A percentile compares a stretch with the other conserved stretches of the same genome.
Conservation (phyloP, 2,329 filamentous ascomycete species). For the Ascochyta viciae-villosae region DNA sequence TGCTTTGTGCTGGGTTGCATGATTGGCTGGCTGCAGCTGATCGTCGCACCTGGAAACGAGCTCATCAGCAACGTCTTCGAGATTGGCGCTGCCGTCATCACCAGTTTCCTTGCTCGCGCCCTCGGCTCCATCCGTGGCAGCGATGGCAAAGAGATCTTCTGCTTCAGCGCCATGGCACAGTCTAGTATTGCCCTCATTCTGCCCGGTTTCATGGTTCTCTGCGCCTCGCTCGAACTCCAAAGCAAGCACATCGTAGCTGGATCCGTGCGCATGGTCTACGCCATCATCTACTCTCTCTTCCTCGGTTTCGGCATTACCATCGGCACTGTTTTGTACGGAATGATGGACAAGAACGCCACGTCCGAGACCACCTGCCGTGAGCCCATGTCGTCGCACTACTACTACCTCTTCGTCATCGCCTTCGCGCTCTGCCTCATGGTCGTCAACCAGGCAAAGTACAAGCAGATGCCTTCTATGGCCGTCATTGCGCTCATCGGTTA, state of each 20-base stretch:
- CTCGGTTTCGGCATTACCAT: conserved; percentile 61
- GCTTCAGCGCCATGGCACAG: conserved; percentile 60
- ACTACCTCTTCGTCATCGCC: conserved; percentile 75
- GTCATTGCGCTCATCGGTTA: conserved; percentile 77
- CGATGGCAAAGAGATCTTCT: conserved; percentile 54
- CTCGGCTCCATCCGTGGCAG: conserved; percentile 54
- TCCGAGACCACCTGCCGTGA: conserved; percentile 53
- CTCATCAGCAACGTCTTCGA: conserved; percentile 66
- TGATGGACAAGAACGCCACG: conserved; percentile 56
- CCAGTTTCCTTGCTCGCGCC: conserved; percentile 57
- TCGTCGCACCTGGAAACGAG: conserved; percentile 75
- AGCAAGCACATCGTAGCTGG: conserved; percentile 58
- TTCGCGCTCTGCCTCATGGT: conserved; percentile 78
- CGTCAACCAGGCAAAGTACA: conserved; percentile 83
- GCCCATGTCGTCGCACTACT: conserved; percentile 60
- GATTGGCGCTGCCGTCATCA: conserved; percentile 57
- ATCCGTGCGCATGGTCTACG: conserved; percentile 60
- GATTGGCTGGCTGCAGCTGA: conserved; percentile 76
- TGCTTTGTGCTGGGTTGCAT: conserved; percentile 78
- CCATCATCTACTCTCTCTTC: conserved; percentile 61
- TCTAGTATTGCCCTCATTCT: conserved; percentile 59
- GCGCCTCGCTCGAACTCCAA: conserved; percentile 58
- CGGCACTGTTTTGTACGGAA: conserved; percentile 57
- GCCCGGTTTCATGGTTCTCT: conserved; percentile 60
- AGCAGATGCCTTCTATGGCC: conserved; percentile 78